These are phyloP conservation scores for Rhodotorula sp. DNA, from an alignment of 1,284 basidiomycete genomes.

Conservation along the genomic window DNA sequence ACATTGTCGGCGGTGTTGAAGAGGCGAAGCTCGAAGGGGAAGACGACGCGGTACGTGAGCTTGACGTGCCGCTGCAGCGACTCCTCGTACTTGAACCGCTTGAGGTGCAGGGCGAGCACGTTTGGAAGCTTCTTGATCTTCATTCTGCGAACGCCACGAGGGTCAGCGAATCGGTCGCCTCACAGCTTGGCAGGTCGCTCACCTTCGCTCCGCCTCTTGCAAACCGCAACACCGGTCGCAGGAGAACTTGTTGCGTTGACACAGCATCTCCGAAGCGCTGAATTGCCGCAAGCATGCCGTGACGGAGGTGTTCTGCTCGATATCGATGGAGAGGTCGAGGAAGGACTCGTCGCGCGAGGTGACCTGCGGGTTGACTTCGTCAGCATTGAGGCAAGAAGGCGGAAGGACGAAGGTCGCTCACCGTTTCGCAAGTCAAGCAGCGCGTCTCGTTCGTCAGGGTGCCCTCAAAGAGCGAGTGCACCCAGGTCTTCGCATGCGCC, in stretches of 20 bases:
- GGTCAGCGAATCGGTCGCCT: background rate
- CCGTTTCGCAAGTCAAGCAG: constrained; percentile 94
- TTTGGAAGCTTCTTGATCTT: constrained; percentile 96
- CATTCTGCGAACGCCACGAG: constrained; percentile 63
- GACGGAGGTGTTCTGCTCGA: constrained; percentile 93
- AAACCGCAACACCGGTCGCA: constrained; percentile 94
- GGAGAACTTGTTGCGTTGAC: constrained; percentile 97
- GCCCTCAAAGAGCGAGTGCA: constrained; percentile 91
- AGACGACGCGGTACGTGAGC: constrained; percentile 91
- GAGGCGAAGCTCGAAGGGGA: constrained; percentile 86
- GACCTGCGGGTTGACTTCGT: constrained; percentile 56
- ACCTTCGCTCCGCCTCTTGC: constrained; percentile 97
- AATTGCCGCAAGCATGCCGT: constrained; percentile 94
- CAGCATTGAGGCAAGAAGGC: background rate
- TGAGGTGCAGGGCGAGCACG: constrained; percentile 89
- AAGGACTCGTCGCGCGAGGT: constrained; percentile 94
- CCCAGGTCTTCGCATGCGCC: constrained; percentile 64
- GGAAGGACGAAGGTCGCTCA: constrained; percentile 49
- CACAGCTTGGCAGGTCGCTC: constrained; percentile 44
- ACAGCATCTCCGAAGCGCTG: constrained; percentile 96
- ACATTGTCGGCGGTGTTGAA: constrained; percentile 97
- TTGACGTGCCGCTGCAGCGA: constrained; percentile 85
- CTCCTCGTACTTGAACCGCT: constrained; percentile 97
- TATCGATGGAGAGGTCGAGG: constrained; percentile 95
- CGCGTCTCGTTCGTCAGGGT: constrained; percentile 92